Percentiles rank a stretch among this genome's conserved stretches.
Conservation (phyloP, 441 rosid genomes). For the Brassica balearica region DNA sequence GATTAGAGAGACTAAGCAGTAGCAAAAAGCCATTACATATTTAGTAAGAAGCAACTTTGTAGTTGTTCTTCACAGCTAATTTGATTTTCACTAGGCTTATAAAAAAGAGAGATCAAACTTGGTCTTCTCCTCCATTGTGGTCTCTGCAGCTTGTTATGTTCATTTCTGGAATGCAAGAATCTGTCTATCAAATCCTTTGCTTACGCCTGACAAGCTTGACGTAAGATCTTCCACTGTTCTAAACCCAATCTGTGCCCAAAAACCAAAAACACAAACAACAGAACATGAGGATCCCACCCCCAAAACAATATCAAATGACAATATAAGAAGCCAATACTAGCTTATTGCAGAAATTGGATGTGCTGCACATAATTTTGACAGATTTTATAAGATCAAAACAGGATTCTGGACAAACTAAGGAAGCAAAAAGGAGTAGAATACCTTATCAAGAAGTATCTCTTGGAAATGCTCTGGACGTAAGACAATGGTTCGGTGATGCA, state of each 20-base stretch:
- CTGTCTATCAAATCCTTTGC: conserved; percentile 81
- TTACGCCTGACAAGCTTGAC: conserved; percentile 65
- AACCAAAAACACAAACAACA: conserved; percentile 3
- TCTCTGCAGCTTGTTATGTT: conserved; percentile 33
- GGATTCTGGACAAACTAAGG: not conserved
- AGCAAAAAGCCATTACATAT: conserved; percentile 14
- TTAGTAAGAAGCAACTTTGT: conserved; percentile 12
- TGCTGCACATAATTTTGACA: not conserved
- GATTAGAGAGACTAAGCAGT: conserved; percentile 18
- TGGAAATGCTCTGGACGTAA: conserved; percentile 63
- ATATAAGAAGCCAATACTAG: not conserved
- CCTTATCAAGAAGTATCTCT: conserved; percentile 95
- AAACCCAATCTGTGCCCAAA: conserved; percentile 78
- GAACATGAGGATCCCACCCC: conserved; percentile 7
- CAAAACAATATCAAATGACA: conserved; percentile 1
- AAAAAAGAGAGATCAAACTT: not conserved
- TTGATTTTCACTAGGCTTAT: conserved; percentile 20
- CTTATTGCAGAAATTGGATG: not conserved
- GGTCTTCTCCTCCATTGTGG: conserved; percentile 9
- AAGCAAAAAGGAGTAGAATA: conserved; percentile 36
- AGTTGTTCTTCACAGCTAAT: not conserved
- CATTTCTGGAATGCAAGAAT: conserved; percentile 78
- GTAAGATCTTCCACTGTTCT: conserved; percentile 79
- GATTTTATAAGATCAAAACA: not conserved
- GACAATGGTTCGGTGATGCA: conserved; percentile 56